Base-by-base conservation (phyloP, 306 rosid genomes). In the Senna siamea region DNA sequence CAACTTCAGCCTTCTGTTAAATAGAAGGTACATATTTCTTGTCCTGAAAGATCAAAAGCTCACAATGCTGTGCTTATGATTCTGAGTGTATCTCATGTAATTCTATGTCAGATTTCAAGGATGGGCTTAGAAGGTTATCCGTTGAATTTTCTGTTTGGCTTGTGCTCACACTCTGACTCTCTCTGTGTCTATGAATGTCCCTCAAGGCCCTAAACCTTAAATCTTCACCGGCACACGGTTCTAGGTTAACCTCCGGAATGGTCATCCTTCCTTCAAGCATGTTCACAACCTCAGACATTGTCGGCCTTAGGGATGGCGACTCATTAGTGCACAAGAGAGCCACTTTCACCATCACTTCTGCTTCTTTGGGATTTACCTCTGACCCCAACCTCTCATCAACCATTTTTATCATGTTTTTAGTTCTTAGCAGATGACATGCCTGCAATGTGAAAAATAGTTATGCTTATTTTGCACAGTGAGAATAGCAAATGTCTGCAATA, bases 201-300 rank as follows among this genome's bases (percentile, higher is more conserved):
- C 80, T 77, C 54, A 86, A 75, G 18, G 86, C 76, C 68, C 43
- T 69, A 68, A 86, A 80, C 59, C 86, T 82, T 72, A 56, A 0
- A 50, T 80, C 89, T 75, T 86, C 86, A 17, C 30, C 17, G 6
- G 37, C 37, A 68, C 74, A 67, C 6, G 76, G 52, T 12, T 86
- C 81, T 6, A 64, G 52, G 55, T 30, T 61, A 32, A 51, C 46
- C 53, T 87, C 85, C 15, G 84, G 81, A 77, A 85, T 83, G 26
- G 26, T 34, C 2, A 40, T 63, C 71, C 62, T 74, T 51, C 87
- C 90, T 82, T 85, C 86, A 4, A 90, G 93, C 93, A 90, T 90
- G 79, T 80, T 82, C 64, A 84, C 87, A 72, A 83, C 93, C 64
- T 76, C 83, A 11, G 96, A 87, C 89, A 90, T 90, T 14, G 69